A percentile compares a stretch with the other conserved stretches of the same genome.
Evolutionary conservation across 2,329 filamentous ascomycete species (phyloP).

Genomic region (Botrytis porri): DNA sequence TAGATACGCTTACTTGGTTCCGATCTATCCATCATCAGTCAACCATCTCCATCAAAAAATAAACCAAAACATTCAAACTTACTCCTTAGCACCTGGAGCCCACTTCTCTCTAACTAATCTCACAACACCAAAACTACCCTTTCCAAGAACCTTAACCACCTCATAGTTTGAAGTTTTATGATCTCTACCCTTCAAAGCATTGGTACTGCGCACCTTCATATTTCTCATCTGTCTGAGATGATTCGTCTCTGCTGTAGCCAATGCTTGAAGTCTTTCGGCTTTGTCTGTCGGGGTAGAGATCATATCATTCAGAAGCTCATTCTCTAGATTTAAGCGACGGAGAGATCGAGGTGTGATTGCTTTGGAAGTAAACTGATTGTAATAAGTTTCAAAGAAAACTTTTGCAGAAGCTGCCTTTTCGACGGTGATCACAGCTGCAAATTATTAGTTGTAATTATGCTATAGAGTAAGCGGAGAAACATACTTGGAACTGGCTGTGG

Average conservation of each 20-base stretch:
- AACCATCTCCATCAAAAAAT: not conserved
- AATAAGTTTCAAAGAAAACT: slow-evolving; percentile 81
- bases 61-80: slow-evolving; percentile 4
- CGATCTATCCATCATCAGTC: not conserved
- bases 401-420: slow-evolving; percentile 80
- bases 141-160: slow-evolving; percentile 76
- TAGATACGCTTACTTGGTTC: slow-evolving; percentile 59
- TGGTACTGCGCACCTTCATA: slow-evolving; percentile 58
- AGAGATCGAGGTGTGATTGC: slow-evolving; percentile 56
- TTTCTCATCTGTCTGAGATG: slow-evolving; percentile 71
- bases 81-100: slow-evolving; percentile 24
- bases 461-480: not conserved
- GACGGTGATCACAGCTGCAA: slow-evolving; percentile 52
- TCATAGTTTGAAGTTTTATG: slow-evolving; percentile 68
- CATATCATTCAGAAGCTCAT: slow-evolving; percentile 54
- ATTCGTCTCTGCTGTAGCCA: slow-evolving; percentile 65
- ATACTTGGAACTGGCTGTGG: slow-evolving; percentile 35
- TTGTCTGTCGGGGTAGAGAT: slow-evolving; percentile 47
- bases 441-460: not conserved
- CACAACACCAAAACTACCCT: slow-evolving; percentile 93
- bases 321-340: slow-evolving; percentile 61
- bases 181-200: slow-evolving; percentile 42
- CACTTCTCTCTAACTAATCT: slow-evolving; percentile 71
- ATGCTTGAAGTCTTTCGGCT: slow-evolving; percentile 53
- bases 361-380: slow-evolving; percentile 62